These are phyloP conservation scores for Macroventuria anomochaeta DNA, from an alignment of 2,329 filamentous ascomycete species.

Conservation along the genomic window DNA sequence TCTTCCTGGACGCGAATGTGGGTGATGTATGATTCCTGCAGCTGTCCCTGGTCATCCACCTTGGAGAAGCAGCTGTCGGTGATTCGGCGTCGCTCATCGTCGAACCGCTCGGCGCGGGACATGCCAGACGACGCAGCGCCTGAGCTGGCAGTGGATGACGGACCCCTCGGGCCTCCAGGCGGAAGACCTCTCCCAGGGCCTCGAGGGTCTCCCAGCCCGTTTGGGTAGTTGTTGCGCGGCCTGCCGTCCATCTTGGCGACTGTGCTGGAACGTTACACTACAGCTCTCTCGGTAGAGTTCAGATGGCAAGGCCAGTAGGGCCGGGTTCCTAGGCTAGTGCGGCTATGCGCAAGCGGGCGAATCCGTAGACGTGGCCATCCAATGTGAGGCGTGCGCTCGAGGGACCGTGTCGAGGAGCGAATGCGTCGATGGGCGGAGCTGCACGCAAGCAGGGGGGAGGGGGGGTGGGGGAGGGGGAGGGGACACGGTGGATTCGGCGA, in stretches of 20 bases:
- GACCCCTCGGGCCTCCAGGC: conserved; percentile 36
- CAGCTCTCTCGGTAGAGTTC: background rate
- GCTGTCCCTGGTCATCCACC: conserved; percentile 82
- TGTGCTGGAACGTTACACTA: conserved; percentile 11
- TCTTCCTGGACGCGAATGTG: conserved; percentile 93
- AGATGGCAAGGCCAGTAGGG: background rate
- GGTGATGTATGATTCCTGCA: conserved; percentile 94
- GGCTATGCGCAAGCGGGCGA: conserved; percentile 25
- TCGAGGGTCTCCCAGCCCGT: conserved; percentile 33
- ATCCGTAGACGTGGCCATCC: conserved; percentile 29
- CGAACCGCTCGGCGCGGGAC: conserved; percentile 80
- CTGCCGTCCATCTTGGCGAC: conserved; percentile 42
- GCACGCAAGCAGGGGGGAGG: background rate
- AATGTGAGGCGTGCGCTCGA: conserved; percentile 22
- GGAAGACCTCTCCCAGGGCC: conserved; percentile 32
- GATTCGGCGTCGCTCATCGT: conserved; percentile 95
- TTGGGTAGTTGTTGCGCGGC: conserved; percentile 41
- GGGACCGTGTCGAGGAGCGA: conserved; percentile 19
- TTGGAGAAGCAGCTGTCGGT: conserved; percentile 94
- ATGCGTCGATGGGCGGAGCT: conserved; percentile 10
- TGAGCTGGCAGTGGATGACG: conserved; percentile 36
- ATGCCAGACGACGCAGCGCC: conserved; percentile 36
- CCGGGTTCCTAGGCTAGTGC: conserved; percentile 7
- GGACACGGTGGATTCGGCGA: too few species aligned
- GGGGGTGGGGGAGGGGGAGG: background rate